Evolutionary conservation across 306 rosid genomes (phyloP).

Genomic region (Cucurbita ficifolia): DNA sequence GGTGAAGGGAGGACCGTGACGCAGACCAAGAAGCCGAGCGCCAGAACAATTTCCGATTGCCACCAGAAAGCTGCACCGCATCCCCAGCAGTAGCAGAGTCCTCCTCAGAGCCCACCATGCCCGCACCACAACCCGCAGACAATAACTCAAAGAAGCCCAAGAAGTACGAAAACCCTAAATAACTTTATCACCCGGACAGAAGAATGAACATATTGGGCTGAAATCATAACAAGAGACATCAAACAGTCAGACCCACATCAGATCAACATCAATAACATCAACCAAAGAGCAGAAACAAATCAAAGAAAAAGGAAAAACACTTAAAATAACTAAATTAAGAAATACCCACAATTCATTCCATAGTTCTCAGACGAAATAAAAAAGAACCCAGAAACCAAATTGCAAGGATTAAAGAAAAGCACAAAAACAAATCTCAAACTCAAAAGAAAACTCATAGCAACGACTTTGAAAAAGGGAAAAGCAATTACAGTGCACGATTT

Average conservation of each 20-base stretch:
- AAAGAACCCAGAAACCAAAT: background rate
- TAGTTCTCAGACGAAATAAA: background rate
- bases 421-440: background rate
- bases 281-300: background rate
- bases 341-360: background rate
- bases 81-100: conserved; percentile 25
- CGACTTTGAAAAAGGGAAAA: background rate
- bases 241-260: conserved; percentile 16
- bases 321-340: background rate
- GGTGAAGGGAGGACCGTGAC: conserved; percentile 40
- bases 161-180: conserved; percentile 9
- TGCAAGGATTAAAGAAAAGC: background rate
- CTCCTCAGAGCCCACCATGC: conserved; percentile 84
- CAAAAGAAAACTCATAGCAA: background rate
- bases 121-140: conserved; percentile 16
- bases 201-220: conserved; percentile 11
- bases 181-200: conserved; percentile 4
- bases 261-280: conserved; percentile 20
- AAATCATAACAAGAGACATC: conserved; percentile 14
- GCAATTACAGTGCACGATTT: background rate
- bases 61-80: conserved; percentile 34
- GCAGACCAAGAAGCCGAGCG: conserved; percentile 90
- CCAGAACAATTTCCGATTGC: conserved; percentile 61
- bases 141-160: conserved; percentile 3
- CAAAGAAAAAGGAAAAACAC: background rate